Percentiles rank a stretch among this genome's conserved stretches.
These are phyloP conservation scores for Aegle marmelos DNA, from an alignment of 345 rosid genomes.

Conservation along the genomic window DNA sequence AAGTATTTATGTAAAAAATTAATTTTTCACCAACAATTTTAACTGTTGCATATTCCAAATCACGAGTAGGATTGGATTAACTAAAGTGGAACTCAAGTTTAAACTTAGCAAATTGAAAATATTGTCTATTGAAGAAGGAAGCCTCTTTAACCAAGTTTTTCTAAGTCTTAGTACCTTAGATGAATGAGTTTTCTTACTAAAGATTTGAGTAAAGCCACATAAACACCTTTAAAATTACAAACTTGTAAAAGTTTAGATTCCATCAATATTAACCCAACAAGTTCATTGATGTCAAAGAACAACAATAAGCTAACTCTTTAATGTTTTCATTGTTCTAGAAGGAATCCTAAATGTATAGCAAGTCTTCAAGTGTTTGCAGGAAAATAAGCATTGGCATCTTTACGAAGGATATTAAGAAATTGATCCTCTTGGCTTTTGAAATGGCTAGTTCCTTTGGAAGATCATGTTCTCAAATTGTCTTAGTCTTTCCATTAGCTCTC, in stretches of 20 bases:
- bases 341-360: constrained; percentile 7
- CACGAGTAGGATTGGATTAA: background rate
- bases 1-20: no score
- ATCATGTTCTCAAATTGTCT: constrained; percentile 2
- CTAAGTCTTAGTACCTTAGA: constrained; percentile 15
- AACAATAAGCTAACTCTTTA: constrained; percentile 6
- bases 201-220: background rate
- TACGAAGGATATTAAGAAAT: background rate
- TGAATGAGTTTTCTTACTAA: constrained; percentile 12
- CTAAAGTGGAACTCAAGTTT: constrained; percentile 13
- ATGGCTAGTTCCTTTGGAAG: constrained; percentile 18
- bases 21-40: no score
- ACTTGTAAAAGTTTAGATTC: constrained; percentile 5
- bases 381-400: background rate
- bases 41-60: constrained; percentile 16
- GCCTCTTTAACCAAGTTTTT: constrained; percentile 13
- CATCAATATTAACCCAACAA: background rate
- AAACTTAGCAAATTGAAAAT: constrained; percentile 20
- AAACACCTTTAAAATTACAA: constrained; percentile 1
- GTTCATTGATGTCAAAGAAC: constrained; percentile 4
- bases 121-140: constrained; percentile 13
- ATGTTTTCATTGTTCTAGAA: background rate
- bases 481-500: constrained; percentile 8
- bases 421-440: constrained; percentile 4
- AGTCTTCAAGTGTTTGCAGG: background rate